A percentile compares a stretch with the other conserved stretches of the same genome.
phyloP scores from a whole-genome alignment of 129 eudicot genomes.

The Scalesia atractyloides region DNA sequence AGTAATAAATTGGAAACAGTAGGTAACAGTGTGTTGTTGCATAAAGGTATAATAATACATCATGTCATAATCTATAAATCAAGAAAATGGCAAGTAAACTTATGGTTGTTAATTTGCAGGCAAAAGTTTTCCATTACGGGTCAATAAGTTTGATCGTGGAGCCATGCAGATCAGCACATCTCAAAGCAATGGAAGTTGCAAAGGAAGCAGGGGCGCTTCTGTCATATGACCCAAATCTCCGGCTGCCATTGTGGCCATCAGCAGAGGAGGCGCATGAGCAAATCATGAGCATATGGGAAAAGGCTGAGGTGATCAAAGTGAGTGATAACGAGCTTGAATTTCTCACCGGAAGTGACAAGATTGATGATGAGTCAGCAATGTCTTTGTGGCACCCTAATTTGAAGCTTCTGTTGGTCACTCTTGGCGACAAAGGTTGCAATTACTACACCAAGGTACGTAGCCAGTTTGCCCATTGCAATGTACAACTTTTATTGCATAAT shows the following conservation, averaged over 20 bases:
- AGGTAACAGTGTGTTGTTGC: neutral
- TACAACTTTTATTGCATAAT: neutral
- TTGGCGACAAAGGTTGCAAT: slow-evolving; percentile 94
- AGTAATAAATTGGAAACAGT: neutral
- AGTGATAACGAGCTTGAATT: slow-evolving; percentile 94
- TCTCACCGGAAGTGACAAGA: slow-evolving; percentile 72
- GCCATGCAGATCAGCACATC: slow-evolving; percentile 97
- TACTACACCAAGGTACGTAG: slow-evolving; percentile 88
- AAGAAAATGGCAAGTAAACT: neutral
- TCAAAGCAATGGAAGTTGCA: slow-evolving; percentile 95
- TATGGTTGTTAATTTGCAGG: slow-evolving; percentile 39
- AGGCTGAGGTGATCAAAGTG: slow-evolving; percentile 90
- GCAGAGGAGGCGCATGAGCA: slow-evolving; percentile 79
- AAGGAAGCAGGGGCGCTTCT: slow-evolving; percentile 86
- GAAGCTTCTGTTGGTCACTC: slow-evolving; percentile 93
- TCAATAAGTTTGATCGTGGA: slow-evolving; percentile 97
- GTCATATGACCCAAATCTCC: slow-evolving; percentile 91
- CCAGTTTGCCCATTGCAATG: neutral
- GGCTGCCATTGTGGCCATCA: slow-evolving; percentile 95
- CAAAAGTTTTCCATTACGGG: slow-evolving; percentile 92
- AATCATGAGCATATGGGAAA: slow-evolving; percentile 94
- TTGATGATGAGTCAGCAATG: slow-evolving; percentile 85
- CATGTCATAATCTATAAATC: neutral
- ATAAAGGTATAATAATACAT: neutral
- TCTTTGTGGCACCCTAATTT: slow-evolving; percentile 88